phyloP scores from a whole-genome alignment of 257 asterid genomes.

The Ehretia macrophylla region DNA sequence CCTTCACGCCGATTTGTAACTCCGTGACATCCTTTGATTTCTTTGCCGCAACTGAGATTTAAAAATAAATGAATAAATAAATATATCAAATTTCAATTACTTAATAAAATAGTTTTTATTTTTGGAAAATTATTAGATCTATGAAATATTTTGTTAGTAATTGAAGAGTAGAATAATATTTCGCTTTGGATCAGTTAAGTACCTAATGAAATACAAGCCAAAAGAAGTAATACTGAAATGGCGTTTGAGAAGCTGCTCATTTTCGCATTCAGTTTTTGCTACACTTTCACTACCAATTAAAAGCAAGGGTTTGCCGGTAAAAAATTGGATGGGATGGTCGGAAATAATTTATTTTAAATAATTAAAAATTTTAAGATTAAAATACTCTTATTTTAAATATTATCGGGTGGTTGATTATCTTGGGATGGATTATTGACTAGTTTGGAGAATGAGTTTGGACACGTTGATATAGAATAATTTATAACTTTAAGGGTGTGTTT shows the following conservation, averaged over 20 bases:
- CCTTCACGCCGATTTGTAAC: slow-evolving; percentile 97
- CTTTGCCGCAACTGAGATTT: slow-evolving; percentile 57
- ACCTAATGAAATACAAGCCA: slow-evolving; percentile 49
- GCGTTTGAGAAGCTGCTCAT: slow-evolving; percentile 40
- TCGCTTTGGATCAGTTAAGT: slow-evolving; percentile 6
- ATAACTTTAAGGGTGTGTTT: too few relatives aligned
- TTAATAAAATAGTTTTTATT: background rate
- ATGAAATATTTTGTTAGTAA: background rate
- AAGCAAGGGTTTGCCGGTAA: too few relatives aligned
- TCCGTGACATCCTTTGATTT: slow-evolving; percentile 84
- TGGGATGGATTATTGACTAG: too few relatives aligned
- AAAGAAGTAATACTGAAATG: slow-evolving; percentile 30
- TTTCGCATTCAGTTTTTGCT: slow-evolving; percentile 3
- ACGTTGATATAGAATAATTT: too few relatives aligned
- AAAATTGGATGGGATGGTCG: too few relatives aligned
- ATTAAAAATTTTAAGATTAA: too few relatives aligned
- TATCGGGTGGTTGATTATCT: too few relatives aligned
- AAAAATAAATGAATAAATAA: slow-evolving; percentile 3
- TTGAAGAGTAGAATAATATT: background rate
- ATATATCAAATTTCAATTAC: background rate
- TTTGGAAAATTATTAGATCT: slow-evolving; percentile 13
- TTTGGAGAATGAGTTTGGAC: too few relatives aligned
- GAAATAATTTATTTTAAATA: too few relatives aligned
- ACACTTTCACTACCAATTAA: too few relatives aligned
- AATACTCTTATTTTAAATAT: too few relatives aligned